Percentiles rank a stretch among this genome's conserved stretches.
Evolutionary conservation across 331 rosid genomes (phyloP).

Genomic region (Quercus phellos): DNA sequence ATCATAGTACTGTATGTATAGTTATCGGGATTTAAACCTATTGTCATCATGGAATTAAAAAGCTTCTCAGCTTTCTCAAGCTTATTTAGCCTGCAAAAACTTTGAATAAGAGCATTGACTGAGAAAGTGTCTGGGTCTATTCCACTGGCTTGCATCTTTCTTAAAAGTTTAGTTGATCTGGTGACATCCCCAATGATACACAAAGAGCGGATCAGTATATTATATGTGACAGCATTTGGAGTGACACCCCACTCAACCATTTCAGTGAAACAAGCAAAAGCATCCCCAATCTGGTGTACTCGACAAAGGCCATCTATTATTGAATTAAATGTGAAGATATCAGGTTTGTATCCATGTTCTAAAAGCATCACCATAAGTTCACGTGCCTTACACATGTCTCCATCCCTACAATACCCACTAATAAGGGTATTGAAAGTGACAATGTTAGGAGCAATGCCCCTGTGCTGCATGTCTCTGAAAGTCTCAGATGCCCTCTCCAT

Average conservation of each 20-base stretch:
- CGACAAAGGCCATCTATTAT: slow-evolving; percentile 78
- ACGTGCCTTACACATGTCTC: slow-evolving; percentile 43
- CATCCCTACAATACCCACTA: slow-evolving; percentile 58
- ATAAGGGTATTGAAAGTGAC: slow-evolving; percentile 83
- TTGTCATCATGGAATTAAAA: slow-evolving; percentile 46
- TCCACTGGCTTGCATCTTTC: slow-evolving; percentile 62
- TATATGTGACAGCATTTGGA: slow-evolving; percentile 66
- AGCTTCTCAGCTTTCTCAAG: slow-evolving; percentile 59
- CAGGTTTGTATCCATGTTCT: slow-evolving; percentile 53
- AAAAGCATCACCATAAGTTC: slow-evolving; percentile 61
- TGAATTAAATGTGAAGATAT: slow-evolving; percentile 70
- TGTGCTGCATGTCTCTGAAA: slow-evolving; percentile 46
- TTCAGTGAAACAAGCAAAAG: slow-evolving; percentile 73
- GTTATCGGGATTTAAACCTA: slow-evolving; percentile 61
- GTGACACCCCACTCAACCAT: slow-evolving; percentile 69
- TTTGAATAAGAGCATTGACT: slow-evolving; percentile 62
- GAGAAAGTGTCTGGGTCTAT: slow-evolving; percentile 63
- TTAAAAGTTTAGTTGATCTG: slow-evolving; percentile 48
- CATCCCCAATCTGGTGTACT: slow-evolving; percentile 41
- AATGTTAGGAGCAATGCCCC: slow-evolving; percentile 62
- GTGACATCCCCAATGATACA: slow-evolving; percentile 52
- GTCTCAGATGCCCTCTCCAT: slow-evolving; percentile 52
- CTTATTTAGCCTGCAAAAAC: slow-evolving; percentile 48
- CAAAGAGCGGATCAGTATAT: slow-evolving; percentile 62
- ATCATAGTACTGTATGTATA: slow-evolving; percentile 61